phyloP scores from a whole-genome alignment of 2,329 filamentous ascomycete genomes.

The Monilinia laxa region DNA sequence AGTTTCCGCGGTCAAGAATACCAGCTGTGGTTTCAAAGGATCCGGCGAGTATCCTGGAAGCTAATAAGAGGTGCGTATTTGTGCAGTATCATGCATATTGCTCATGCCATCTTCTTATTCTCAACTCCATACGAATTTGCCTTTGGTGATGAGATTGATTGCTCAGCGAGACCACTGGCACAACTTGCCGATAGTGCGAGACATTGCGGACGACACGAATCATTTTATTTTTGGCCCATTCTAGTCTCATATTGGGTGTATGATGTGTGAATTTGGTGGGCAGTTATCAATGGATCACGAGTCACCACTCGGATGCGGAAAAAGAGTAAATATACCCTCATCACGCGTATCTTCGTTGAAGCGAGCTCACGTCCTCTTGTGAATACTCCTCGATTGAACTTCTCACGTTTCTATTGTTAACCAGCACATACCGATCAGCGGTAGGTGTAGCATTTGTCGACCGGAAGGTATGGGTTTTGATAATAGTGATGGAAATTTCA shows the following conservation, averaged over 20 bases:
- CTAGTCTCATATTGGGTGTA: constrained; percentile 25
- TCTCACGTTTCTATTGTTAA: too few relatives aligned
- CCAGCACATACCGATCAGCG: too few relatives aligned
- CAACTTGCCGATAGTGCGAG: constrained; percentile 27
- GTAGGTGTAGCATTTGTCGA: too few relatives aligned
- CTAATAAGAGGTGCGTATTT: constrained; percentile 38
- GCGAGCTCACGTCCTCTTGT: neutral
- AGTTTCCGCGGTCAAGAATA: constrained; percentile 44
- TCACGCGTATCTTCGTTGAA: too few relatives aligned
- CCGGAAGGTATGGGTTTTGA: too few relatives aligned
- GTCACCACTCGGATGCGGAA: neutral
- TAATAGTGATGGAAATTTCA: too few relatives aligned
- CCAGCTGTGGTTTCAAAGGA: constrained; percentile 44
- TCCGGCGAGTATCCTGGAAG: constrained; percentile 42
- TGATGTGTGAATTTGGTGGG: too few relatives aligned
- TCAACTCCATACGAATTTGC: constrained; percentile 27
- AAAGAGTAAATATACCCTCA: too few relatives aligned
- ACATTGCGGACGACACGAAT: constrained; percentile 23
- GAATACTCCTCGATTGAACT: constrained; percentile 44
- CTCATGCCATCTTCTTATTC: constrained; percentile 26
- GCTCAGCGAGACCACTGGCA: constrained; percentile 23
- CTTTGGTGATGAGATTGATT: constrained; percentile 25
- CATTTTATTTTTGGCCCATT: constrained; percentile 39
- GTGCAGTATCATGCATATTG: constrained; percentile 40
- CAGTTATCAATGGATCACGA: too few relatives aligned